phyloP scores from a whole-genome alignment of 192 early-diverging fungal species.

The Podila epigama region DNA sequence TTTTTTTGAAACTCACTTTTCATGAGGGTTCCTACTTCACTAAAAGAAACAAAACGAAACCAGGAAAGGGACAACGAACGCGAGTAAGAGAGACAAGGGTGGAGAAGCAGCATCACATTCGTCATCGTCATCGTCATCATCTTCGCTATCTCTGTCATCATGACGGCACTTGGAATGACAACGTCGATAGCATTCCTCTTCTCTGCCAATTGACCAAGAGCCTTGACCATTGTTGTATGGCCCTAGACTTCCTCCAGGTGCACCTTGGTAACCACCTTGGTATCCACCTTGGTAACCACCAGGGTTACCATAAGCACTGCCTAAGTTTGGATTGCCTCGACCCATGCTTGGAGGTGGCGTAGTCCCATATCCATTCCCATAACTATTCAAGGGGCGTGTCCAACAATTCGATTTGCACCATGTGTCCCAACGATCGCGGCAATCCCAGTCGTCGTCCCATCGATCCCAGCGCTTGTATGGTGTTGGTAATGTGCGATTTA shows the following conservation, averaged over 20 bases:
- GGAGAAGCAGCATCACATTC: neutral
- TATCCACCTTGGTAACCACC: too few species aligned
- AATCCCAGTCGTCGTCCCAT: neutral
- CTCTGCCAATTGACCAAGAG: neutral
- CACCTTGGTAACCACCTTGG: neutral
- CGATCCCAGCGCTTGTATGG: neutral
- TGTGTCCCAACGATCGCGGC: neutral
- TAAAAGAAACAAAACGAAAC: neutral
- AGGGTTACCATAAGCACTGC: neutral
- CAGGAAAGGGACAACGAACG: neutral
- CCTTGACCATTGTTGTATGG: too few species aligned
- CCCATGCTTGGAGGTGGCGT: neutral
- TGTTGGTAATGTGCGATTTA: neutral
- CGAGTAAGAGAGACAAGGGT: neutral
- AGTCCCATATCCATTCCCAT: too few species aligned
- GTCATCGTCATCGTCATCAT: neutral
- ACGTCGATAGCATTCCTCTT: neutral
- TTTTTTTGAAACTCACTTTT: too few species aligned
- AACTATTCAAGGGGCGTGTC: neutral
- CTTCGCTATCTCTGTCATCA: neutral
- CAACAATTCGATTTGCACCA: conserved; percentile 8
- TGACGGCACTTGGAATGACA: neutral
- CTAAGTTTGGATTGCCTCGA: too few species aligned
- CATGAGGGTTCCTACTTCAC: too few species aligned
- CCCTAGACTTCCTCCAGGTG: too few species aligned